Percentiles rank a stretch among this genome's conserved stretches.
phyloP scores from a whole-genome alignment of 768 basidiomycete genomes.

The Imleria badia region DNA sequence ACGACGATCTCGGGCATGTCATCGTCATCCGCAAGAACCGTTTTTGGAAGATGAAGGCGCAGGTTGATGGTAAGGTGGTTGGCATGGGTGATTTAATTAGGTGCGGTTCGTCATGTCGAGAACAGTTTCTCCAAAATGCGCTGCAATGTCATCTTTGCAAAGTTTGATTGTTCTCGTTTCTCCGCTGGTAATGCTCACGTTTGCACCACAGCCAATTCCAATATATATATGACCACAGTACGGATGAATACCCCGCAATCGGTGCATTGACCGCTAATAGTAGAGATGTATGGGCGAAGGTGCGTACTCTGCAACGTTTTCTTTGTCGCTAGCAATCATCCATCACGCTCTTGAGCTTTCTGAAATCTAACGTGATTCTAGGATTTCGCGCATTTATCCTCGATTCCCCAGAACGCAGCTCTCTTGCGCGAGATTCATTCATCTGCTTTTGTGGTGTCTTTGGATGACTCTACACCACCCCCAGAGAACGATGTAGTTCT shows the following conservation, averaged over 20 bases:
- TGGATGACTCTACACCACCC: slow-evolving; percentile 56
- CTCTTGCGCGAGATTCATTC: slow-evolving; percentile 78
- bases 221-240: slow-evolving; percentile 66
- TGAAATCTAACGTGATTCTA: slow-evolving; percentile 24
- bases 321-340: not conserved
- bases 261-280: slow-evolving; percentile 78
- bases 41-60: slow-evolving; percentile 75
- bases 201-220: slow-evolving; percentile 59
- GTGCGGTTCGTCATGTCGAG: slow-evolving; percentile 36
- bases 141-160: not conserved
- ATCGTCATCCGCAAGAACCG: slow-evolving; percentile 84
- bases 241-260: slow-evolving; percentile 63
- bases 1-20: slow-evolving; percentile 67
- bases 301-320: slow-evolving; percentile 24
- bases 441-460: slow-evolving; percentile 78
- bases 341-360: not conserved
- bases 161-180: not conserved
- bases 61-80: slow-evolving; percentile 53
- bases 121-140: not conserved
- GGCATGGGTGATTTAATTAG: slow-evolving; percentile 64
- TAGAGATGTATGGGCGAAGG: slow-evolving; percentile 89
- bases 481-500: slow-evolving; percentile 54
- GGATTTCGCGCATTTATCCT: slow-evolving; percentile 64
- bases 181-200: slow-evolving; percentile 1
- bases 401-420: slow-evolving; percentile 57